Base-by-base conservation (phyloP, 2,329 filamentous ascomycete genomes). In the Cylindrodendrum hubeiense region DNA sequence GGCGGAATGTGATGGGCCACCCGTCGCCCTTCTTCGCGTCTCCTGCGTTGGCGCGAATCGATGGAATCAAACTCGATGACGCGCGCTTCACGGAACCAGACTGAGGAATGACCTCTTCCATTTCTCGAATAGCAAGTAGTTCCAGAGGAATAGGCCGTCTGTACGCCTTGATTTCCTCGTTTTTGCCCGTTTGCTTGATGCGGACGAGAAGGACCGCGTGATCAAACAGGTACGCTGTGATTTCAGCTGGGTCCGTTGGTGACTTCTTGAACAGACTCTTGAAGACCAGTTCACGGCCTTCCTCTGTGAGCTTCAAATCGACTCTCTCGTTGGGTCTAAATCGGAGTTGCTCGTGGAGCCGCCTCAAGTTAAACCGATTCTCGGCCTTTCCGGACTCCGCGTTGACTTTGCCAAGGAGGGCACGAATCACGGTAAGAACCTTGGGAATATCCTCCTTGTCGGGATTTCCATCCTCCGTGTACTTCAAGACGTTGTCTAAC, bases 341-440 rank as follows among this genome's bases (percentile, higher is more conserved):
- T 68, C 95, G 94, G 69, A 99, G 88, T 73, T 97, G 93, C 72
- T 96, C 91, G 77, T 98, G 96, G 33, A 99, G 87, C 71, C 94
- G 93, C 79, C 95, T 92, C 62, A 99, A 83, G 78, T 98, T 98
- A 85, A 97, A 98, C 56, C 96, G 92, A 77, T 99, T 99, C 80
- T 99, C 96, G 1, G 96, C 94, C 82, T 97, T 98, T 73, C 96
- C 96, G 71, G 94, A 97, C 79, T 98, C 96, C 15, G 93, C 88
- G 76, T 99, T 99, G 76, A 99, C 96, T 69, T 93, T 89, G 55
- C 89, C 92, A 53, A 99, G 83, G 71, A 97, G 91, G 71, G 95
- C 93, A 74, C 93, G 91, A 81, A 99, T 98, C 79, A 94, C 87
- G 28, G 86, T 88, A 72, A 98, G 89, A 8, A 96, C 96, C 79